Base-by-base conservation (phyloP, 2,329 filamentous ascomycete species). In the Trichoderma guizhouense region DNA sequence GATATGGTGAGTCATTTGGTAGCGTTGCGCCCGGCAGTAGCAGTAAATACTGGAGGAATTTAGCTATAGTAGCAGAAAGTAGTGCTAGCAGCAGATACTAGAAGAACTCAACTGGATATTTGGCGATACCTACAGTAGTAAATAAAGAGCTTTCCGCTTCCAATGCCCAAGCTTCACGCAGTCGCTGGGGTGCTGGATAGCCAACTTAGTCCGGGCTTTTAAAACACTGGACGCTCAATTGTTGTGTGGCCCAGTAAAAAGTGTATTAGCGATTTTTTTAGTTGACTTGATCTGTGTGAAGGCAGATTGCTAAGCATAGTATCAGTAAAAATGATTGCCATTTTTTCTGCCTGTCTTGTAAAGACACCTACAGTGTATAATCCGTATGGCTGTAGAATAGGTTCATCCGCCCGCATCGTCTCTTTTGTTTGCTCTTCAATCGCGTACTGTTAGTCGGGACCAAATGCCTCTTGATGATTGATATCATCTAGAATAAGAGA, bases 1-100 rank as follows among this genome's bases (percentile, higher is more conserved):
- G 26, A 43, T 21, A 18, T 68, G 34, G 65, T 68, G 65, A 68
- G 65, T 68, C 65, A 68, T 57, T 47, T 68, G 24, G 43, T 26
- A 18, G 51, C 64, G 64, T 24, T 18, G 32, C 63, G 63, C 43
- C 63, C 14, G 36, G 7, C 15, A 8, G 36, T 8, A 18, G 39
- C 1, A 43, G 15, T 43, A n/a, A 43, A n/a, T 43, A 43, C 15
- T 43, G 2, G 39, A 43, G 39, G 3, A 43, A 43, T 43, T 9
- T 43, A n/a, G 18, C 7, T 57, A 34, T 55, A 68, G 65, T 60
- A 21, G 30, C 11, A 60, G 15, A 32, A 43, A 43, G 39, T 5
- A 43, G 39, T 43, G 0, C 39, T n/a, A n/a, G 15, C n/a, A 43
- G 39, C 39, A n/a, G 1, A n/a, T 43, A n/a, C 39, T 43, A n/a